Conservation (phyloP, 2,329 filamentous ascomycete species). For the Trichoderma semiorbis region DNA sequence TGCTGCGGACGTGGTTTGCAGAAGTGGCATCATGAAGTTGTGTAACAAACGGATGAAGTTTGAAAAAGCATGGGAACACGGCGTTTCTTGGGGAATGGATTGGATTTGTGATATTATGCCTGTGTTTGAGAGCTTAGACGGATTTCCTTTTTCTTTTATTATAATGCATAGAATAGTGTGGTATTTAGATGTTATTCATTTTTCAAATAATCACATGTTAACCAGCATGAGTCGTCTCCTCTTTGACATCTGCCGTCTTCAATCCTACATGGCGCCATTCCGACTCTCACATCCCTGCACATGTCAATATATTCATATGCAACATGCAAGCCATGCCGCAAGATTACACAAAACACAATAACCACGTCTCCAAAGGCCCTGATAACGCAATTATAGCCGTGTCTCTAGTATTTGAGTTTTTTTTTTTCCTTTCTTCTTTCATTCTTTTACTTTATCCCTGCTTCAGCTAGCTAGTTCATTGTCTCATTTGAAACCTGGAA, state of each 20-base stretch:
- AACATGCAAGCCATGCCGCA: background rate
- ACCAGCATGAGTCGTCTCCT: background rate
- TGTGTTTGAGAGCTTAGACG: background rate
- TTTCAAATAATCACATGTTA: background rate
- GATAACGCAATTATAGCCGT: background rate
- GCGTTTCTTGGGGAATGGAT: background rate
- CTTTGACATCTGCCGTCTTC: background rate
- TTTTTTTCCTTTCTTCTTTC: background rate
- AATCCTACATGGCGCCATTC: background rate
- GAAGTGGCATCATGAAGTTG: slow-evolving; percentile 52
- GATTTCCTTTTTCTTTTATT: background rate
- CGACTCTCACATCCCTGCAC: background rate
- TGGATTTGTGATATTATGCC: background rate
- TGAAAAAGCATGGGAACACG: background rate
- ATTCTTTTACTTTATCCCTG: background rate
- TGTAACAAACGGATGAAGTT: slow-evolving; percentile 12
- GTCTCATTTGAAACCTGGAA: background rate
- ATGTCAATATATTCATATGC: background rate
- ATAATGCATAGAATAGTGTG: background rate
- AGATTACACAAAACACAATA: background rate
- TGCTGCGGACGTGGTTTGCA: slow-evolving; percentile 94
- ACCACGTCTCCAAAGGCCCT: background rate
- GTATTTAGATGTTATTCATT: background rate
- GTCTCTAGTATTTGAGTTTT: background rate
- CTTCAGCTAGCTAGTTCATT: background rate